Base-by-base conservation (phyloP, 2,329 filamentous ascomycete genomes). In the Juglanconis oblonga region DNA sequence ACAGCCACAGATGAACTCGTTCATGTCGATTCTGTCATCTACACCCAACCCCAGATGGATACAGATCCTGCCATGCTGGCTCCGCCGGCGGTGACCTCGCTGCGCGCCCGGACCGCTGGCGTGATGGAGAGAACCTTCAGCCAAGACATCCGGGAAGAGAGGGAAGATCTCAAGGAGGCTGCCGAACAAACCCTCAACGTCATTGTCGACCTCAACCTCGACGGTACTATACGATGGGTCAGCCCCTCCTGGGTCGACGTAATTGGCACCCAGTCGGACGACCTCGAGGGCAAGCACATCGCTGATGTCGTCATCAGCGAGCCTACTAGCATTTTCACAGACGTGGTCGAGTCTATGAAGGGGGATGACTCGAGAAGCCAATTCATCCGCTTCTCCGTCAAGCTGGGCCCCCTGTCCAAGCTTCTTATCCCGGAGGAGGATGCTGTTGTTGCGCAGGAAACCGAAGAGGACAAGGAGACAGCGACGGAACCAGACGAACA, bases 151-250 rank as follows among this genome's bases (percentile, higher is more conserved):
- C 88, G 91, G 67, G 92, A 96, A 71, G 92, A 98, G 78, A 86
- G 93, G 64, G 90, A 97, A 72, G 94, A 98, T 72, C 83, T 99
- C 67, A 92, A 93, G 71, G 91, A 97, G 78, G 95, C 94, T 45
- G 95, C 94, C 54, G 94, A 98, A 76, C 92, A 97, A 78, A 97
- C 93, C 29, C 82, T 97, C 72, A 99, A 98, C 75, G 91, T 96
- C 65, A 97, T 99, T 72, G 84, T 99, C 71, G 94, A 99, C 77
- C 82, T 99, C 65, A 92, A 92, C 70, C 83, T 98, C 58, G 90
- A 97, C 71, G 92, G 92, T 65, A 89, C 87, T 63, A 89, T 99
- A 69, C 90, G 92, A 76, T 99, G 95, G 91, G 93, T 96, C 68
- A 98, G 94, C 73, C 91, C 93, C 11, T 97, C 94, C 14, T 99